Percentiles rank a stretch among this genome's conserved stretches.
Conservation (phyloP, 331 rosid species). For the Acacia pycnantha region DNA sequence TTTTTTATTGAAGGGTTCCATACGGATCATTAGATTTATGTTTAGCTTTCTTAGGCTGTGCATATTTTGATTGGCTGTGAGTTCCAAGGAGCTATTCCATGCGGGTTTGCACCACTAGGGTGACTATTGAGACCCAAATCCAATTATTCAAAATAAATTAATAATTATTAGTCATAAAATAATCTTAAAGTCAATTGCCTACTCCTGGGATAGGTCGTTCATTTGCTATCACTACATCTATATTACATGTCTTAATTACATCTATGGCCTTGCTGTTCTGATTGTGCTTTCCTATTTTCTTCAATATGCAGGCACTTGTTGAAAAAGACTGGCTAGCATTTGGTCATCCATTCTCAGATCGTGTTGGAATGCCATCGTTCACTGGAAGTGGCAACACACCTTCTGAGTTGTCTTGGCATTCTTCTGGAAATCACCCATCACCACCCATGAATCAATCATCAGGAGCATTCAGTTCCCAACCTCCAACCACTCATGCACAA, state of each 20-base stretch:
- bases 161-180: too few relatives aligned
- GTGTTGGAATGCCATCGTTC: constrained; percentile 48
- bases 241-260: background rate
- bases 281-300: background rate
- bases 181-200: background rate
- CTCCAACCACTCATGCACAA: constrained; percentile 54
- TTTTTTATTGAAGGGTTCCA: too few relatives aligned
- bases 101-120: background rate
- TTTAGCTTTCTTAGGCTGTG: background rate
- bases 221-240: background rate
- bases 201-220: background rate
- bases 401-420: constrained; percentile 51
- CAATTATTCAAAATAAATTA: too few relatives aligned
- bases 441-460: constrained; percentile 56
- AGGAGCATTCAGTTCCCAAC: constrained; percentile 48
- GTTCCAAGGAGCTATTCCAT: background rate
- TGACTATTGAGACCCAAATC: too few relatives aligned
- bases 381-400: constrained; percentile 43
- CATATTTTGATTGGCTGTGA: background rate
- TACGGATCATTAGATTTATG: too few relatives aligned
- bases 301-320: constrained; percentile 52
- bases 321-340: constrained; percentile 83
- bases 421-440: constrained; percentile 48
- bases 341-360: constrained; percentile 76
- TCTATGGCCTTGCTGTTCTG: background rate